Conservation (phyloP, 257 asterid genomes). For the Buddleja alternifolia region DNA sequence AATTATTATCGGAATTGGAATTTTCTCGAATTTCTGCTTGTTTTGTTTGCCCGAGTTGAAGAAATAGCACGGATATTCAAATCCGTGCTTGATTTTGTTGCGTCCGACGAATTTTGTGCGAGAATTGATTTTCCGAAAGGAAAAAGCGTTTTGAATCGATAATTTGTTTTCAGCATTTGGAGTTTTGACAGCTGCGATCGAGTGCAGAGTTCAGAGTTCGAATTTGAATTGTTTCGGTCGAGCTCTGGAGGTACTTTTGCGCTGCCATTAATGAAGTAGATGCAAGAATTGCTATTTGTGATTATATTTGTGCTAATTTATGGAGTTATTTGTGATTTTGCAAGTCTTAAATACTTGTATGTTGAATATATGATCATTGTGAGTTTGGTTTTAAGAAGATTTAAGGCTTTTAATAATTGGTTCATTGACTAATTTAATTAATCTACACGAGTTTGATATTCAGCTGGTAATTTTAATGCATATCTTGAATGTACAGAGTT, state of each 20-base stretch:
- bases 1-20: too few relatives aligned
- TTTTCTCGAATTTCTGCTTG: slow-evolving; percentile 1
- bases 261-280: background rate
- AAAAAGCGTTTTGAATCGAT: background rate
- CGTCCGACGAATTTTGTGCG: background rate
- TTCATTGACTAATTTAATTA: slow-evolving; percentile 7
- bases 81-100: slow-evolving; percentile 22
- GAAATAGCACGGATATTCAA: slow-evolving; percentile 24
- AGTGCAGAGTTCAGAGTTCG: slow-evolving; percentile 43
- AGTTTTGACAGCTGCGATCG: slow-evolving; percentile 27
- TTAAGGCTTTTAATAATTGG: slow-evolving; percentile 14
- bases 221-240: slow-evolving; percentile 24
- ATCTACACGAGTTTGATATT: slow-evolving; percentile 4
- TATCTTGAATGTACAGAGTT: background rate
- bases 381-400: background rate
- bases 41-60: slow-evolving; percentile 22
- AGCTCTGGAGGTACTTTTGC: slow-evolving; percentile 40
- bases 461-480: slow-evolving; percentile 6
- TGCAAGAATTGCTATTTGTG: background rate
- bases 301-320: slow-evolving; percentile 7
- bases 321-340: slow-evolving; percentile 13
- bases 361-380: background rate
- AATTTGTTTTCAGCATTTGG: slow-evolving; percentile 13
- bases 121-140: background rate
- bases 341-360: background rate